These are phyloP conservation scores for Sinapis alba DNA, from an alignment of 441 rosid genomes.

Conservation along the genomic window DNA sequence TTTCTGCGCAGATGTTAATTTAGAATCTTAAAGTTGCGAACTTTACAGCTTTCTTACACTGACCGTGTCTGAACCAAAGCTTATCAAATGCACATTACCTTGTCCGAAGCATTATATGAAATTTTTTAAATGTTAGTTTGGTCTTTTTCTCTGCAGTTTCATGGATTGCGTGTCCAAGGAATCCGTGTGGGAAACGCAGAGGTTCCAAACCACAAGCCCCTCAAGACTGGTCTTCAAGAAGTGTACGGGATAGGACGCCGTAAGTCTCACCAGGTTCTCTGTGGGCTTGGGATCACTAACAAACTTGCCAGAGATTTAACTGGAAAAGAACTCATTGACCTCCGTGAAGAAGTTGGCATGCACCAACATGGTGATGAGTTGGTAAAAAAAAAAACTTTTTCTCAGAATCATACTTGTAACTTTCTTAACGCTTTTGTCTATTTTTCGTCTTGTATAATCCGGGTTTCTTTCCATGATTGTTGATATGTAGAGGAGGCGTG, in stretches of 20 bases:
- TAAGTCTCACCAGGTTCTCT: constrained; percentile 68
- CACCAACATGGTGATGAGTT: constrained; percentile 67
- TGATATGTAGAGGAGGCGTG: constrained; percentile 35
- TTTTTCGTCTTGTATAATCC: neutral
- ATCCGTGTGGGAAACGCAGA: constrained; percentile 75
- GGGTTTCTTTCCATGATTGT: constrained; percentile 7
- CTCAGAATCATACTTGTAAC: neutral
- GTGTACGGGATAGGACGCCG: constrained; percentile 68
- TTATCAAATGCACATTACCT: neutral
- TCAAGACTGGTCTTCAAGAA: constrained; percentile 56
- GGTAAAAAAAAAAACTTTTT: constrained; percentile 34
- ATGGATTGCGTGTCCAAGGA: constrained; percentile 54
- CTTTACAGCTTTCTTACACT: neutral
- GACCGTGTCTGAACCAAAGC: constrained; percentile 12
- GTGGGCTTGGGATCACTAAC: constrained; percentile 58
- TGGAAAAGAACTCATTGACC: constrained; percentile 61
- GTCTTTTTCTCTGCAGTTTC: constrained; percentile 42
- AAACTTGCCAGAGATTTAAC: constrained; percentile 61
- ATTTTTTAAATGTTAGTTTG: neutral
- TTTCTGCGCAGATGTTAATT: neutral
- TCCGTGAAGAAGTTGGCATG: constrained; percentile 66
- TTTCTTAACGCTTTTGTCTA: neutral
- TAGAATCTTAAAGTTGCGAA: neutral
- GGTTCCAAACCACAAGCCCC: constrained; percentile 63
- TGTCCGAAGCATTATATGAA: neutral